Conservation (phyloP, 495 filamentous ascomycete species). For the Penicillium paxilli region DNA sequence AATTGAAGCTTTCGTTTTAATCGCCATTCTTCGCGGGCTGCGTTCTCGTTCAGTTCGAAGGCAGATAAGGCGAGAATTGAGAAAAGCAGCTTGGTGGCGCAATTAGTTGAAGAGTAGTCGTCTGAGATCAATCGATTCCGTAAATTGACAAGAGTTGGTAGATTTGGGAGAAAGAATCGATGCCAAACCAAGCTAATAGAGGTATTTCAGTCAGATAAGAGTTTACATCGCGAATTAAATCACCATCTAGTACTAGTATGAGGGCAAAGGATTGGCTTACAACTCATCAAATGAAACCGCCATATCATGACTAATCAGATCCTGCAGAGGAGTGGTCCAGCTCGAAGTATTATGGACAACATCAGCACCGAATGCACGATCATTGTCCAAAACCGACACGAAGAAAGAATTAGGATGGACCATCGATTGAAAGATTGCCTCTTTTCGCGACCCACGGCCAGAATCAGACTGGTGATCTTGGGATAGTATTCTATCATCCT, state of each 20-base stretch:
- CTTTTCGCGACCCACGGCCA: not conserved
- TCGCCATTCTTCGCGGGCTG: not conserved
- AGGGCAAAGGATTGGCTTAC: no score
- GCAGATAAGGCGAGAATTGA: not conserved
- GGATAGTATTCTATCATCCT: not conserved
- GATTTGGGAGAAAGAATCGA: not conserved
- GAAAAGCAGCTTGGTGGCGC: conserved; percentile 1
- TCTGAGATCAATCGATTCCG: not conserved
- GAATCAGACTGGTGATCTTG: not conserved
- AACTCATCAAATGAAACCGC: not conserved
- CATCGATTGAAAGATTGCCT: conserved; percentile 1
- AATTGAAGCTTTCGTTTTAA: not conserved
- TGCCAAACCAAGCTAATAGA: conserved; percentile 2
- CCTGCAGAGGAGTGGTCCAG: not conserved
- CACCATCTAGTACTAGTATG: no score
- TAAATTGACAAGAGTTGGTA: not conserved
- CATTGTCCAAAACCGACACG: not conserved
- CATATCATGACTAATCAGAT: not conserved
- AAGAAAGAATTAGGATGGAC: not conserved
- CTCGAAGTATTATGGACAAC: not conserved
- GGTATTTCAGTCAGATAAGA: no score
- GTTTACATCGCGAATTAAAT: no score
- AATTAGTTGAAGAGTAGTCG: not conserved
- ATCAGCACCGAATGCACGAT: not conserved
- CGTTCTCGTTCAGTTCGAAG: not conserved